Conservation (phyloP, 805 yeast species). For the Hanseniaspora thailandica region DNA sequence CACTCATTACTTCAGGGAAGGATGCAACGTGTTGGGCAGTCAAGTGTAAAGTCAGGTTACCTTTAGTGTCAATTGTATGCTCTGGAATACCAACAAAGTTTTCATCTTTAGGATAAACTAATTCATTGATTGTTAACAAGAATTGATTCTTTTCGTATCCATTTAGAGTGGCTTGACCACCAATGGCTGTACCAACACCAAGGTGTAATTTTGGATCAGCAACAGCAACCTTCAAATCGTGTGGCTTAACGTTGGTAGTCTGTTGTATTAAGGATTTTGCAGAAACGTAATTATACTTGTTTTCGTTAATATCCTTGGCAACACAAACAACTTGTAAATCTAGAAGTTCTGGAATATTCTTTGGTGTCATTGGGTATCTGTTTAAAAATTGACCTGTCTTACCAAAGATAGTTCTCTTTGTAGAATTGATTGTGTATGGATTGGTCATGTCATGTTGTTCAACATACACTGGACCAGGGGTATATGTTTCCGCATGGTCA, state of each 20-base stretch:
- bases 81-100: slow-evolving; percentile 70
- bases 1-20: slow-evolving; percentile 89
- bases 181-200: slow-evolving; percentile 81
- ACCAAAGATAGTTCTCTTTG: slow-evolving; percentile 64
- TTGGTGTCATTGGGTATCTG: slow-evolving; percentile 51
- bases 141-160: slow-evolving; percentile 84
- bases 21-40: slow-evolving; percentile 60
- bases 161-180: slow-evolving; percentile 65
- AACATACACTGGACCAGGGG: slow-evolving; percentile 49
- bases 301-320: slow-evolving; percentile 57
- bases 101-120: slow-evolving; percentile 87
- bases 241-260: slow-evolving; percentile 83
- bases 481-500: slow-evolving; percentile 46
- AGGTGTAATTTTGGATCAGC: slow-evolving; percentile 79
- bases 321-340: slow-evolving; percentile 66
- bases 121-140: slow-evolving; percentile 71
- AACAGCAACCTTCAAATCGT: slow-evolving; percentile 56
- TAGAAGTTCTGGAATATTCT: slow-evolving; percentile 60
- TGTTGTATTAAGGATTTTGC: slow-evolving; percentile 77
- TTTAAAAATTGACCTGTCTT: slow-evolving; percentile 63
- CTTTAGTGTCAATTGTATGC: slow-evolving; percentile 70
- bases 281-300: slow-evolving; percentile 60
- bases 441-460: slow-evolving; percentile 80
- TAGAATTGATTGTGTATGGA: slow-evolving; percentile 81
- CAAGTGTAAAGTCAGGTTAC: slow-evolving; percentile 78